Percentiles rank a stretch among this genome's conserved stretches.
Conservation (phyloP, 441 rosid species). For the Geranium incanum region DNA sequence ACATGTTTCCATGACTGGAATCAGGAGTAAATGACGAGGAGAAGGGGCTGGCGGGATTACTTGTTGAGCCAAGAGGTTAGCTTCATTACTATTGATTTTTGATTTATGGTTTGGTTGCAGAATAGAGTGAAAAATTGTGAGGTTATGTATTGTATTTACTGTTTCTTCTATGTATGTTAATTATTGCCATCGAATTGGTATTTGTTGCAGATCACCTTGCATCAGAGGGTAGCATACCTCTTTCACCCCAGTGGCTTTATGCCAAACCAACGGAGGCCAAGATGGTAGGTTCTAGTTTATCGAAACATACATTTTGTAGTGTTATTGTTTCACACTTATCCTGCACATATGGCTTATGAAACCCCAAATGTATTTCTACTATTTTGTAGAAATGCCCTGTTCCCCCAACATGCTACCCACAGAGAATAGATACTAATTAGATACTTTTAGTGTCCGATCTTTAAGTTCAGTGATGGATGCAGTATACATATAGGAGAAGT, state of each 20-base stretch:
- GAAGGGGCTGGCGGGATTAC: conserved; percentile 27
- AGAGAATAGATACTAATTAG: background rate
- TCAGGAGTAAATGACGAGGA: conserved; percentile 38
- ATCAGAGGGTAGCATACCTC: conserved; percentile 70
- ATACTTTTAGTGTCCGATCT: background rate
- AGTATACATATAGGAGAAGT: background rate
- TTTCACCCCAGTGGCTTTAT: conserved; percentile 96
- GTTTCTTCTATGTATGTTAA: background rate
- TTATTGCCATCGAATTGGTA: background rate
- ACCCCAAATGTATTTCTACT: background rate
- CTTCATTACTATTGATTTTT: background rate
- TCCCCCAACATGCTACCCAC: background rate
- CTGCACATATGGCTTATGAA: background rate
- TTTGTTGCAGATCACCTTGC: conserved; percentile 46
- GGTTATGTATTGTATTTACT: background rate
- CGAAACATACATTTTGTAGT: background rate
- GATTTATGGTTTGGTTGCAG: background rate
- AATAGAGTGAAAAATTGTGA: conserved; percentile 8
- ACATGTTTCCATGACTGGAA: conserved; percentile 18
- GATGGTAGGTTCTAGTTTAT: conserved; percentile 30
- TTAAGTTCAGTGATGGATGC: background rate
- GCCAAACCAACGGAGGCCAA: conserved; percentile 61
- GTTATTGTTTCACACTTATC: background rate
- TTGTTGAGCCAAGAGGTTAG: conserved; percentile 48
- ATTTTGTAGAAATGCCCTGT: background rate